Conservation (phyloP, 345 rosid genomes). For the Barbarea vulgaris region DNA sequence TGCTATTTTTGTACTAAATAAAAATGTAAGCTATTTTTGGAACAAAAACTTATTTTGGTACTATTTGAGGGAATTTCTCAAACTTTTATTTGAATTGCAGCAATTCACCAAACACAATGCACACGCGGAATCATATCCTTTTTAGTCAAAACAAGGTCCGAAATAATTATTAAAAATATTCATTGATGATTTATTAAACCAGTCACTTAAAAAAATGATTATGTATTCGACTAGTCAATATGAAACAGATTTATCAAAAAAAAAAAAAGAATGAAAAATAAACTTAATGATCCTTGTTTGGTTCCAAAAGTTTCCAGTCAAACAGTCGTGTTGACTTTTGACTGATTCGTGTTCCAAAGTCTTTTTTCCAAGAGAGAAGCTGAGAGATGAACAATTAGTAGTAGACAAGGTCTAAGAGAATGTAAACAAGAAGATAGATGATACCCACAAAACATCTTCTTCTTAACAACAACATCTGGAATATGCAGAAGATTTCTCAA, state of each 20-base stretch:
- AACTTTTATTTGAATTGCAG: no score
- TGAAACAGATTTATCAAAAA: not conserved
- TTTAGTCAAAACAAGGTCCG: not conserved
- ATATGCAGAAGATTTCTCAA: not conserved
- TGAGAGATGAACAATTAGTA: not conserved
- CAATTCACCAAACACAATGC: not conserved
- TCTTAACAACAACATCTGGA: not conserved
- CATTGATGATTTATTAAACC: not conserved
- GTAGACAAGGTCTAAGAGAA: not conserved
- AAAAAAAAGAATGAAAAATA: not conserved
- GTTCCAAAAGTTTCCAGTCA: conserved; percentile 19
- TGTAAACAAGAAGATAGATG: not conserved
- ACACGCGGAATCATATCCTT: not conserved
- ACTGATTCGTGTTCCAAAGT: conserved; percentile 15
- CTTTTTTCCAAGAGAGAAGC: not conserved
- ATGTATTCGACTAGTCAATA: not conserved
- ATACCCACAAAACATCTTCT: no score
- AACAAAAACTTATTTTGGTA: no score
- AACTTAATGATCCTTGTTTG: not conserved
- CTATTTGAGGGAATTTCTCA: no score
- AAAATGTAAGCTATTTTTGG: no score
- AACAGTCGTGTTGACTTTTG: conserved; percentile 28
- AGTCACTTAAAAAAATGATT: not conserved
- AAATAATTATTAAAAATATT: not conserved
- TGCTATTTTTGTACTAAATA: no score